phyloP scores from a whole-genome alignment of 1,284 basidiomycete genomes.

The Meripilus lineatus region DNA sequence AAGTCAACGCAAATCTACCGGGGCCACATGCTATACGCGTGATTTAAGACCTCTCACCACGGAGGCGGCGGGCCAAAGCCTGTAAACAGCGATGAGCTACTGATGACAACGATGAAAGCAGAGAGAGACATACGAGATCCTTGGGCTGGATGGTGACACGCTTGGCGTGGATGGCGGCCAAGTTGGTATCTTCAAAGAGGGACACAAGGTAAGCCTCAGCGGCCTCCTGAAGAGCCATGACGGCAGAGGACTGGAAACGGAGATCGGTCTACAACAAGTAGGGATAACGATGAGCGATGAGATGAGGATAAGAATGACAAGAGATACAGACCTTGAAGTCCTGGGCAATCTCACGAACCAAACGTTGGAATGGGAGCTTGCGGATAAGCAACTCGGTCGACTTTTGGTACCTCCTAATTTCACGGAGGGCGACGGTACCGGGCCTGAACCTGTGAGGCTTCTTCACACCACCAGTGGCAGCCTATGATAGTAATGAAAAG shows the following conservation, averaged over 20 bases:
- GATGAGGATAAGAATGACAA: slow-evolving; percentile 11
- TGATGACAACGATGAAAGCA: background rate
- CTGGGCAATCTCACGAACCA: slow-evolving; percentile 95
- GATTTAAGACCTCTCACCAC: slow-evolving; percentile 82
- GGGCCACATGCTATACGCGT: too few relatives aligned
- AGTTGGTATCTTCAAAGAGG: slow-evolving; percentile 90
- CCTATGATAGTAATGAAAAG: slow-evolving; percentile 30
- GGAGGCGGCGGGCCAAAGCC: slow-evolving; percentile 83
- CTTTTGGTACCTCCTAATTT: slow-evolving; percentile 97
- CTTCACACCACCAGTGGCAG: slow-evolving; percentile 94
- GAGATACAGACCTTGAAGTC: slow-evolving; percentile 79
- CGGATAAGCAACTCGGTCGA: slow-evolving; percentile 94
- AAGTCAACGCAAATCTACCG: too few relatives aligned
- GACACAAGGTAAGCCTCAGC: slow-evolving; percentile 97
- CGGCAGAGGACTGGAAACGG: slow-evolving; percentile 96
- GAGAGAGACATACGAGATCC: slow-evolving; percentile 50
- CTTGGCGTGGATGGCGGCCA: slow-evolving; percentile 92
- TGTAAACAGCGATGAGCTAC: slow-evolving; percentile 6
- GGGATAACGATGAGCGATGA: slow-evolving; percentile 7
- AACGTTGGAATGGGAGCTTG: slow-evolving; percentile 94
- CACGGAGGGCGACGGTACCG: slow-evolving; percentile 97
- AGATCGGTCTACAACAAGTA: slow-evolving; percentile 65
- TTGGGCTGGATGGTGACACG: slow-evolving; percentile 87
- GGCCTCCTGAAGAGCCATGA: slow-evolving; percentile 94
- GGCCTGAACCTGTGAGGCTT: slow-evolving; percentile 97